phyloP scores from a whole-genome alignment of 768 basidiomycete genomes.

The Coprinopsis cinerea region DNA sequence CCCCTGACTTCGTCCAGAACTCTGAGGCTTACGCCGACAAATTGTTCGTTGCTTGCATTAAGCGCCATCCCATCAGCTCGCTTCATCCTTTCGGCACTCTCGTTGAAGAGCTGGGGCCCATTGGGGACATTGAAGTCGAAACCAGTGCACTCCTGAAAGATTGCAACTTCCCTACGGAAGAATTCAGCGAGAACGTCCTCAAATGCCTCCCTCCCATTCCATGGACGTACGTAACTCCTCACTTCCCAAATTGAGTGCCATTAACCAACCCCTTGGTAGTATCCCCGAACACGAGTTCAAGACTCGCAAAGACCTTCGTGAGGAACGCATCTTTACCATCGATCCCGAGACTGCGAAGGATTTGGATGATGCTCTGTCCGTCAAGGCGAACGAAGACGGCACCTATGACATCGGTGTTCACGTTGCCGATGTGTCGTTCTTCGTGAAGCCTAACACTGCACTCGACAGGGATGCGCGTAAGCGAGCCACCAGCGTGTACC shows the following conservation, averaged over 20 bases:
- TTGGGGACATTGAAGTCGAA: conserved; percentile 98
- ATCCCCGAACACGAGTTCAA: conserved; percentile 89
- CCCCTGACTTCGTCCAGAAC: conserved; percentile 91
- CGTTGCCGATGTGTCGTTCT: conserved; percentile 93
- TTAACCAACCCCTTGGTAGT: conserved; percentile 28
- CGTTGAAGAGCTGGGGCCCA: conserved; percentile 95
- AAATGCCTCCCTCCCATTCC: conserved; percentile 96
- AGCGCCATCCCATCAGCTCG: conserved; percentile 94
- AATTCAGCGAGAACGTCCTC: conserved; percentile 90
- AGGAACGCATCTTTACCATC: conserved; percentile 85
- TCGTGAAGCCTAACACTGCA: conserved; percentile 93
- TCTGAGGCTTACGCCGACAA: conserved; percentile 86
- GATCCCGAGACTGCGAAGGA: conserved; percentile 89
- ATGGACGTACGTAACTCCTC: conserved; percentile 63
- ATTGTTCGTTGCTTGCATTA: conserved; percentile 97
- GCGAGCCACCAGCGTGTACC: conserved; percentile 93
- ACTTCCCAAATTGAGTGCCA: conserved; percentile 11
- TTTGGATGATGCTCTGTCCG: conserved; percentile 90
- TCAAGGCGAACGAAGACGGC: conserved; percentile 86
- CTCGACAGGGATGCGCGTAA: conserved; percentile 97
- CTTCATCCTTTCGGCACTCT: conserved; percentile 98
- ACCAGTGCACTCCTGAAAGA: conserved; percentile 96
- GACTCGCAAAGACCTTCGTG: conserved; percentile 81
- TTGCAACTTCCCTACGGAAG: conserved; percentile 98
- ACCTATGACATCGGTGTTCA: conserved; percentile 93